Percentiles rank a stretch among this genome's conserved stretches.
Conservation (phyloP, 441 rosid species). For the Melastoma candidum region DNA sequence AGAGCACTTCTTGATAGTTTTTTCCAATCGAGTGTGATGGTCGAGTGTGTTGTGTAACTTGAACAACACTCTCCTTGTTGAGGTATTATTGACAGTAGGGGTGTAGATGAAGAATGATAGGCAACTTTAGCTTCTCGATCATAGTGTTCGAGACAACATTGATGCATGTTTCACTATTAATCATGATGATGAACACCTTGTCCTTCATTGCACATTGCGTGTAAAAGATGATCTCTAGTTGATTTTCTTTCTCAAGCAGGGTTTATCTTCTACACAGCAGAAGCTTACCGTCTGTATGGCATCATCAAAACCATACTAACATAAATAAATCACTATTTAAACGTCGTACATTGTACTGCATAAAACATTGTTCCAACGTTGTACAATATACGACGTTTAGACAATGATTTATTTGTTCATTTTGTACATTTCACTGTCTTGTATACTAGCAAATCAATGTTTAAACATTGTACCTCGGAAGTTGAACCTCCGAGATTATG, state of each 20-base stretch:
- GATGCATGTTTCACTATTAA: not conserved
- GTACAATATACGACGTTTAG: too few species aligned
- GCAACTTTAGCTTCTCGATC: not conserved
- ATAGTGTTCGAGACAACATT: not conserved
- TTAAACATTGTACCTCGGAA: too few species aligned
- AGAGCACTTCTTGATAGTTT: not conserved
- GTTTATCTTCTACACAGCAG: too few species aligned
- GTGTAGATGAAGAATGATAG: not conserved
- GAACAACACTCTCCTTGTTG: not conserved
- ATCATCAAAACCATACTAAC: too few species aligned
- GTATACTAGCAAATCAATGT: too few species aligned
- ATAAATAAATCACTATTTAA: too few species aligned
- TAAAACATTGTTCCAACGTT: too few species aligned
- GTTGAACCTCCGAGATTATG: too few species aligned
- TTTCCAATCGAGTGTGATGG: not conserved
- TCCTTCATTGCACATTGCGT: not conserved
- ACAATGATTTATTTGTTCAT: too few species aligned
- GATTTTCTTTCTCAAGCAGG: not conserved
- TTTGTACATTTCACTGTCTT: too few species aligned
- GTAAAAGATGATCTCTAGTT: not conserved
- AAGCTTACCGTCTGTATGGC: too few species aligned
- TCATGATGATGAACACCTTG: not conserved
- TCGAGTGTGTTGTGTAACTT: not conserved
- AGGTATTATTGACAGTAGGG: not conserved
- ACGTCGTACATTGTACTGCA: too few species aligned